Base-by-base conservation (phyloP, 2,329 filamentous ascomycete species). In the Cladorrhinum sp. region DNA sequence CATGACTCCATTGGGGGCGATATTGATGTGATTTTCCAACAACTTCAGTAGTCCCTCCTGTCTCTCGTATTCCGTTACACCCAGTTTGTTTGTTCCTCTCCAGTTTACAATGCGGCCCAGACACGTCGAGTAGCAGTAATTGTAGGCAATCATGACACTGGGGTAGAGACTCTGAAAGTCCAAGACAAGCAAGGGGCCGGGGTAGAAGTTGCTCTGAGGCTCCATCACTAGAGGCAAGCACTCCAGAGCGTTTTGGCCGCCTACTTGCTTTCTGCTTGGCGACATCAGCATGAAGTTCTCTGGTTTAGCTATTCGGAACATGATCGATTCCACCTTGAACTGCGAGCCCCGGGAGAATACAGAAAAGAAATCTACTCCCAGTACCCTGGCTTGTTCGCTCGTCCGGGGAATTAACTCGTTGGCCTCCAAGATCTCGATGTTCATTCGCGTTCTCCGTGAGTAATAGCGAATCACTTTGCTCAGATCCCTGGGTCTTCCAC, bases 131-230 rank as follows among this genome's bases (percentile, higher is more conserved):
- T 99, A 99, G 77, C 95, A 99, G 72, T 97, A 95, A 70, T 99
- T 99, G 78, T 99, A 98, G 0, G 95, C 95, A 71, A 99, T 98
- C 92, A 99, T 97, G 62, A 98, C 88, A 74, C 93, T 97, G 0
- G 95, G 95, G 66, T 99, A 99, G 52, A 99, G 77, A 62, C 92
- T 96, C 71, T 98, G 93, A 65, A 99, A 99, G 74, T 99, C 95
- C 6, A 99, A 80, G 0, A 99, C 95, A 2, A 99, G 72, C 0
- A 99, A 73, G 0, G 95, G 95, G 63, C 91, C 95, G 59, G 81
- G 92, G 75, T 99, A 99, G 71, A 99, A 96, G 6, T 88, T 91
- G 66, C 93, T 97, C 69, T 95, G 92, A 0, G 95, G 95, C 70
- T 99, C 95, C 93, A 99, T 97, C 45, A 99, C 95, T 12, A 99